These are phyloP conservation scores for Globisporangium iwayamae DNA, from an alignment of 352 stramenopile species.

Conservation along the genomic window DNA sequence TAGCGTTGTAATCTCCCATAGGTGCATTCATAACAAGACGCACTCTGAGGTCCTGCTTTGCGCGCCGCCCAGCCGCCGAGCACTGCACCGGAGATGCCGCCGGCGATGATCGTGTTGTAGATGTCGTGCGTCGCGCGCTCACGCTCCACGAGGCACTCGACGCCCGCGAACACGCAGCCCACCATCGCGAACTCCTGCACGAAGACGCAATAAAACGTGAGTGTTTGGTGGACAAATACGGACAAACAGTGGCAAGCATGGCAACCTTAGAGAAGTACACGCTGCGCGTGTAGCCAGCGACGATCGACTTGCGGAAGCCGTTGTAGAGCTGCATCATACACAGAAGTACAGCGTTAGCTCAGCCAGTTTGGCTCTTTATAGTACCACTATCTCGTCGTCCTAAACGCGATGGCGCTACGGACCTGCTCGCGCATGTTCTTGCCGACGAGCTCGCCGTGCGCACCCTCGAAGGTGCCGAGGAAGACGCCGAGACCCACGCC, in stretches of 20 bases:
- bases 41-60: constrained; percentile 58
- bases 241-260: background rate
- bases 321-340: constrained; percentile 59
- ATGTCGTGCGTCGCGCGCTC: constrained; percentile 77
- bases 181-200: constrained; percentile 80
- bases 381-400: no score
- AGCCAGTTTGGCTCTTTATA: no score
- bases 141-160: constrained; percentile 83
- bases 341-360: background rate
- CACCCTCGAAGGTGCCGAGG: constrained; percentile 84
- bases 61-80: constrained; percentile 68
- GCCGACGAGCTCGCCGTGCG: constrained; percentile 80
- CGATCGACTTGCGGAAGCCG: constrained; percentile 81
- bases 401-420: background rate
- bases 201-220: background rate
- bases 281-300: constrained; percentile 72
- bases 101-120: constrained; percentile 73
- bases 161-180: constrained; percentile 71
- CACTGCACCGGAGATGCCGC: constrained; percentile 56
- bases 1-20: background rate
- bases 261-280: constrained; percentile 86
- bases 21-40: constrained; percentile 6
- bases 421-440: constrained; percentile 86
- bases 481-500: constrained; percentile 82
- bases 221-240: background rate